A percentile compares a stretch with the other conserved stretches of the same genome.
phyloP scores from a whole-genome alignment of 2,329 filamentous ascomycete species.

The Tolypocladium paradoxum region DNA sequence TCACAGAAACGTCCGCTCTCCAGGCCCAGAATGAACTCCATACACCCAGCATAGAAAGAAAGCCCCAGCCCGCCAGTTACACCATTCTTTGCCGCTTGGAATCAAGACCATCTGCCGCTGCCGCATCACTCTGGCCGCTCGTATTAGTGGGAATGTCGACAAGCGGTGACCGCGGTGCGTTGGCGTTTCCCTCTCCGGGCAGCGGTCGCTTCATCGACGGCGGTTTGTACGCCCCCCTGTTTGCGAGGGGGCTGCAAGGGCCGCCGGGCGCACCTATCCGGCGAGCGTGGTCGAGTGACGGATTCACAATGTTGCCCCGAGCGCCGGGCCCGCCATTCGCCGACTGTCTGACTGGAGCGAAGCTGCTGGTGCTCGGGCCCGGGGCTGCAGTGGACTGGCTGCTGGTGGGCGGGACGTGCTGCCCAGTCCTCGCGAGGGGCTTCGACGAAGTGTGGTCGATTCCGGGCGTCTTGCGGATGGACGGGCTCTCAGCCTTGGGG shows the following conservation, averaged over 20 bases:
- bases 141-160: slow-evolving; percentile 40
- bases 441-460: slow-evolving; percentile 72
- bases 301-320: slow-evolving; percentile 37
- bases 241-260: slow-evolving; percentile 44
- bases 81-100: slow-evolving; percentile 41
- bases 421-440: slow-evolving; percentile 50
- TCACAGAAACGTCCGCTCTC: neutral
- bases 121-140: slow-evolving; percentile 10
- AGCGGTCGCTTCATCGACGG: slow-evolving; percentile 46
- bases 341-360: slow-evolving; percentile 20
- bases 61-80: slow-evolving; percentile 10
- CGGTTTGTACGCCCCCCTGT: slow-evolving; percentile 47
- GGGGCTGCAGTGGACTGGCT: slow-evolving; percentile 14
- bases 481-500: slow-evolving; percentile 66
- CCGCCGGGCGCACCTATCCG: slow-evolving; percentile 49
- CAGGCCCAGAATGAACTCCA: neutral
- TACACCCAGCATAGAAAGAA: slow-evolving; percentile 1
- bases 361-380: slow-evolving; percentile 13
- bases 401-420: slow-evolving; percentile 37
- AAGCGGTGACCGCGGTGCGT: slow-evolving; percentile 30
- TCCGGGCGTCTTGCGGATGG: slow-evolving; percentile 79
- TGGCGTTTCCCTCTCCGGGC: slow-evolving; percentile 15
- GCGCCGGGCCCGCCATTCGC: slow-evolving; percentile 13
- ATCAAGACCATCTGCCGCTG: slow-evolving; percentile 24
- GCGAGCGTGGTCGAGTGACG: slow-evolving; percentile 41